Evolutionary conservation across 2,329 filamentous ascomycete species (phyloP).

Genomic region (Camillea tinctor): DNA sequence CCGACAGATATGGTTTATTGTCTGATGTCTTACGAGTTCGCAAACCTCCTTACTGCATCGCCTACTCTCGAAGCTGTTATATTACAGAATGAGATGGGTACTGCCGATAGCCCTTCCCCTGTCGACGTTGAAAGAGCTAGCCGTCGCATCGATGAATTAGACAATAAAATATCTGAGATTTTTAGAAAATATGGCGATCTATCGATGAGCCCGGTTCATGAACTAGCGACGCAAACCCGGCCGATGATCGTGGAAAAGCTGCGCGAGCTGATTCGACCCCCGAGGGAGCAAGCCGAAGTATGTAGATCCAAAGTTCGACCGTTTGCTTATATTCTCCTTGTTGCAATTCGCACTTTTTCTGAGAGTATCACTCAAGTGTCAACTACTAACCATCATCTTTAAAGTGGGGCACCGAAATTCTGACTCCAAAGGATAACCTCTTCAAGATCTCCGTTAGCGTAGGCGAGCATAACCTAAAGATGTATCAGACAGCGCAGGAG

Average conservation of each 20-base stretch:
- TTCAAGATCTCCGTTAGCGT: constrained; percentile 54
- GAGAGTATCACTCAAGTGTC: neutral
- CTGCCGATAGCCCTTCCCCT: constrained; percentile 23
- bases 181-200: constrained; percentile 52
- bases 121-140: constrained; percentile 42
- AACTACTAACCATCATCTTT: constrained; percentile 1
- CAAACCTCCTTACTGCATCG: constrained; percentile 47
- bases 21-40: constrained; percentile 50
- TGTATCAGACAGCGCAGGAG: constrained; percentile 43
- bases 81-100: constrained; percentile 42
- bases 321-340: neutral
- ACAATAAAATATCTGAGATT: constrained; percentile 42
- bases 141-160: constrained; percentile 41
- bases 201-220: constrained; percentile 51
- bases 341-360: neutral
- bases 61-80: constrained; percentile 51
- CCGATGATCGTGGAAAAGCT: constrained; percentile 50
- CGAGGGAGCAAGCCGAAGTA: constrained; percentile 42
- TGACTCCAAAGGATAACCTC: constrained; percentile 50
- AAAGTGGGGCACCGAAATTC: constrained; percentile 49
- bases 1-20: constrained; percentile 62
- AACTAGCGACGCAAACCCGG: constrained; percentile 48
- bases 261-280: constrained; percentile 45
- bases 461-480: constrained; percentile 45
- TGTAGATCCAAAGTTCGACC: constrained; percentile 1